phyloP scores from a whole-genome alignment of 768 basidiomycete genomes.

The Leccinum subtestaceum region DNA sequence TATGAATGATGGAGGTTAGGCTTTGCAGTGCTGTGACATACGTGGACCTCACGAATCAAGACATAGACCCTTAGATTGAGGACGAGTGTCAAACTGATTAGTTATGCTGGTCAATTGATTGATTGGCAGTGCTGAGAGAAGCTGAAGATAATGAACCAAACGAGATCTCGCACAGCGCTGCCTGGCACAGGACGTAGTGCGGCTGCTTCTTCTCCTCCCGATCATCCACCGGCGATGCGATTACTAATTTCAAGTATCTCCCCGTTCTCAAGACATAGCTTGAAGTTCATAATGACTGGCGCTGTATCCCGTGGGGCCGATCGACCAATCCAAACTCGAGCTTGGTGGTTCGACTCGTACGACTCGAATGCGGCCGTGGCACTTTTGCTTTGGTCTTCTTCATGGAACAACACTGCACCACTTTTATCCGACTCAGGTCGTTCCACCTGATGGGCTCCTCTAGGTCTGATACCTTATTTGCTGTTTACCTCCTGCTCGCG shows the following conservation, averaged over 20 bases:
- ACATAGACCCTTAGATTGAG: conserved; percentile 2
- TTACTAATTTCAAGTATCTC: conserved; percentile 4
- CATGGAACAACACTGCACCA: conserved; percentile 16
- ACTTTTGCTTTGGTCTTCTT: background rate
- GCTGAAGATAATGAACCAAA: conserved; percentile 5
- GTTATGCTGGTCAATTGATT: background rate
- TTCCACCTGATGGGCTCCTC: background rate
- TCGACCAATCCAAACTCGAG: conserved; percentile 1
- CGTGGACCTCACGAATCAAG: background rate
- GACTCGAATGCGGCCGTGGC: background rate
- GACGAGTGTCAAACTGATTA: background rate
- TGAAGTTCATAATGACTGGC: background rate
- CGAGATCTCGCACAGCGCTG: conserved; percentile 1
- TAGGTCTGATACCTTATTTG: too few species aligned
- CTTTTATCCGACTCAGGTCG: background rate
- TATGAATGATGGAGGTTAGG: conserved; percentile 3
- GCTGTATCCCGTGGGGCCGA: background rate
- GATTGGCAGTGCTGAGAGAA: conserved; percentile 21
- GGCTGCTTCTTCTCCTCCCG: conserved; percentile 14
- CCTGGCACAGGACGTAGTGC: conserved; percentile 6
- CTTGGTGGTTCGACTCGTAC: conserved; percentile 13
- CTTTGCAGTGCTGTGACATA: background rate
- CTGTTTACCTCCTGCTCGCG: background rate
- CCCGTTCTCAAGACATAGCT: conserved; percentile 8
- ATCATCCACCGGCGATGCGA: conserved; percentile 11